These are phyloP conservation scores for Termitomyces sp. DNA, from an alignment of 768 basidiomycete species.

Conservation along the genomic window DNA sequence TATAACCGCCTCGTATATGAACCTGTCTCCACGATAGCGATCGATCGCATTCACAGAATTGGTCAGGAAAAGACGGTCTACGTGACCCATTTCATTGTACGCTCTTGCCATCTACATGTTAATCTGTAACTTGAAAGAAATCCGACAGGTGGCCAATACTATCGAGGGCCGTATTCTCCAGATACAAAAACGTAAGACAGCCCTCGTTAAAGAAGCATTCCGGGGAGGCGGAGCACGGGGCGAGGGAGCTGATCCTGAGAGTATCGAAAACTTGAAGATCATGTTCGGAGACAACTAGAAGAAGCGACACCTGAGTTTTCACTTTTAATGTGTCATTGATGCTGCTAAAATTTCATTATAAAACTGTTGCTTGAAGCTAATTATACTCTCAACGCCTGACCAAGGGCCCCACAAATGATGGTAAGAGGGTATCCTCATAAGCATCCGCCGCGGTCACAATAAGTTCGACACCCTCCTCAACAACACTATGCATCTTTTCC, in stretches of 20 bases:
- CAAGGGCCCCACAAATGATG: constrained; percentile 22
- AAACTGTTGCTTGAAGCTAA: background rate
- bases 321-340: background rate
- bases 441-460: constrained; percentile 29
- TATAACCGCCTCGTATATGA: background rate
- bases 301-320: background rate
- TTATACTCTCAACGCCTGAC: background rate
- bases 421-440: constrained; percentile 18
- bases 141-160: constrained; percentile 54
- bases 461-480: constrained; percentile 42
- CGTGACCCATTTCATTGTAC: constrained; percentile 80
- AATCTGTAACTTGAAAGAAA: background rate
- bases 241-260: constrained; percentile 54
- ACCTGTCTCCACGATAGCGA: constrained; percentile 36
- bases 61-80: constrained; percentile 80
- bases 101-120: constrained; percentile 15
- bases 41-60: constrained; percentile 82
- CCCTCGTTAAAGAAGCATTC: constrained; percentile 82
- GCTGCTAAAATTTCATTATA: background rate
- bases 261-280: constrained; percentile 75
- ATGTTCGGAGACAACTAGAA: constrained; percentile 57
- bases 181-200: constrained; percentile 84
- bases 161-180: constrained; percentile 76
- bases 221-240: constrained; percentile 40
- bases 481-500: constrained; percentile 41